Evolutionary conservation across 352 stramenopile species (phyloP), one percentile per base, ranked within the genome.

Genomic region (Globisporangium echinulatum): DNA sequence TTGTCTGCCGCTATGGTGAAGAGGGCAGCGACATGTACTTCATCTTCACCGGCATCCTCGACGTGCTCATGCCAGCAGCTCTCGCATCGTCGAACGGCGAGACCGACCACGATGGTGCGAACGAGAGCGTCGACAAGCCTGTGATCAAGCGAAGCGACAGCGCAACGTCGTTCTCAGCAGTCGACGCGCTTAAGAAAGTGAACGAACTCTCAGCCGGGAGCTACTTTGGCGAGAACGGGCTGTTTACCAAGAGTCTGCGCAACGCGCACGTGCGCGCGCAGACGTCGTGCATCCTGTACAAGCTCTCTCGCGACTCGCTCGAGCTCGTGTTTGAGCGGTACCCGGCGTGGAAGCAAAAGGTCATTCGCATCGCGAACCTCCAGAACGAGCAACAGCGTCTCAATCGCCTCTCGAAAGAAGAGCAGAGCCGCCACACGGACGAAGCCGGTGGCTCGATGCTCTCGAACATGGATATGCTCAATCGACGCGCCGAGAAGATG

Each of bases 21-120:
- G 65, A 77, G 49, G 75, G 72, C 0, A 71, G 60, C 56, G 75
- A 85, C 13, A 85, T 85, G 75, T 85, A 61, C 39, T 82, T 85
- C 54, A 65, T 85, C 1, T 85, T 81, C 44, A 72, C 72, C 1
- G 75, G 75, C 1, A 59, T 77, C 5, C 58, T 85, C 0, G 69
- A 73, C 6, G 64, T 85, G 9, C 61, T 73, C 38, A 33, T 82
- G 50, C 33, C 49, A 6, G 14, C 14, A 36, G 36, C 15, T 13
- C 38, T n/a, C 10, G 13, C 40, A 50, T 25, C 40, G 10, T 15
- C 37, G 42, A 10, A 47, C n/a, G 62, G 39, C 37, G 46, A 47
- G 19, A 42, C 11, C 11, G 40, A 15, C 0, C 33, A 7, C 6
- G 65, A 77, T 49, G 14, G 10, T 10, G 15, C 11, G 3, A 15